Percentiles rank a stretch among this genome's conserved stretches.
phyloP scores from a whole-genome alignment of 495 filamentous ascomycete genomes.

The Margaritispora aquatica region DNA sequence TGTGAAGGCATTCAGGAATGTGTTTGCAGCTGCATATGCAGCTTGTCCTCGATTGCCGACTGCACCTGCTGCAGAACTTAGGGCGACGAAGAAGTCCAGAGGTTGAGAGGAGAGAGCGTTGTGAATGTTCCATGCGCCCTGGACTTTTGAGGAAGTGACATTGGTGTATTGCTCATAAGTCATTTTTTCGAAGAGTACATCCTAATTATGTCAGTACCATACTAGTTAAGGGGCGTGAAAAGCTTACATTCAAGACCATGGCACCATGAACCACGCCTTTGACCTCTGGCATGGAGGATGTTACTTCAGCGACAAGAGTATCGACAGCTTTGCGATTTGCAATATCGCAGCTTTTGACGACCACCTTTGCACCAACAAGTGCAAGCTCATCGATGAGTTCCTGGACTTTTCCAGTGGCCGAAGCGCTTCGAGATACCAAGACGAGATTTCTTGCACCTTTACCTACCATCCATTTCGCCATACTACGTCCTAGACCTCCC shows the following conservation, averaged over 20 bases:
- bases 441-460: slow-evolving; percentile 53
- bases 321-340: slow-evolving; percentile 19
- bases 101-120: slow-evolving; percentile 31
- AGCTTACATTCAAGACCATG: slow-evolving; percentile 41
- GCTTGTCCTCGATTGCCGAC: slow-evolving; percentile 57
- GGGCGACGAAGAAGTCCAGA: slow-evolving; percentile 62
- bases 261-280: slow-evolving; percentile 43
- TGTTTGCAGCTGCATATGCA: slow-evolving; percentile 59
- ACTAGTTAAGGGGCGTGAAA: not conserved
- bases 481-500: slow-evolving; percentile 56
- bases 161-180: slow-evolving; percentile 39
- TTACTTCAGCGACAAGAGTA: slow-evolving; percentile 3
- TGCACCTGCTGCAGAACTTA: slow-evolving; percentile 55
- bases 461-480: slow-evolving; percentile 53
- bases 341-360: slow-evolving; percentile 33
- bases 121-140: slow-evolving; percentile 54
- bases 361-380: slow-evolving; percentile 18
- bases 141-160: slow-evolving; percentile 48
- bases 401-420: slow-evolving; percentile 17
- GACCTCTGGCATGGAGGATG: slow-evolving; percentile 38
- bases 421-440: slow-evolving; percentile 50
- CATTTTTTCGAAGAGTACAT: slow-evolving; percentile 52
- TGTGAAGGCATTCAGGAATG: slow-evolving; percentile 50
- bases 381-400: slow-evolving; percentile 15
- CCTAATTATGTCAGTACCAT: slow-evolving; percentile 27